Evolutionary conservation across 2,329 filamentous ascomycete genomes (phyloP), one percentile per base, ranked within the genome.

Genomic region (Venturia asperata): DNA sequence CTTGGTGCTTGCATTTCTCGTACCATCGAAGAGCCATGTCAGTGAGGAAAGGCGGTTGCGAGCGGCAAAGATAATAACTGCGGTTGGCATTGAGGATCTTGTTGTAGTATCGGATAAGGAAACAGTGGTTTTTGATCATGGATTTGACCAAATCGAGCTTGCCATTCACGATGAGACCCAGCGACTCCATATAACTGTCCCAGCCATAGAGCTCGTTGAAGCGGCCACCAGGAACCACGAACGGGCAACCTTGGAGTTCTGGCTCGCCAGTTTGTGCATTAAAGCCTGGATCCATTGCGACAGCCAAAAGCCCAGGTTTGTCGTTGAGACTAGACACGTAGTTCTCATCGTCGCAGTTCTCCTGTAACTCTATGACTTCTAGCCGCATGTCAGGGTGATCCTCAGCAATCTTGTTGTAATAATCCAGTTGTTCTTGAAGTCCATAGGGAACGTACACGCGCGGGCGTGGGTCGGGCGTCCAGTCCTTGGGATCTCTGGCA

Each of bases 131-230:
- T 71, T 85, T 82, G 63, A 97, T 92, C 91, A 99, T 97, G 62
- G 88, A 85, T 79, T 97, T 96, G 70, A 92, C 92, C 65, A 97
- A 80, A 71, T 97, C 87, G 27, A 91, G 86, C 66, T 90, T 87
- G 73, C 94, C 90, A 73, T 93, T 91, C 70, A 91, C 85, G 66
- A 97, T 80, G 66, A 99, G 82, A 21, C 94, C 94, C 3, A 97
- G 81, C 5, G 93, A 94, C 75, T 93, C 91, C 92, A 99, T 97
- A 80, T 97, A 99, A 75, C 92, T 97, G 77, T 99, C 94, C 94
- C 94, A 99, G 60, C 93, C 93, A 74, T 99, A 99, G 27, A 99
- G 79, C 76, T 99, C 94, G 77, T 99, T 99, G 86, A 99, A 99
- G 39, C 94, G 86, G 30, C 94, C 94, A 67, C 94, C 94, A 0